A percentile compares a stretch with the other conserved stretches of the same genome.
These are phyloP conservation scores for Fusarium heterosporum DNA, from an alignment of 2,329 filamentous ascomycete genomes.

Conservation along the genomic window DNA sequence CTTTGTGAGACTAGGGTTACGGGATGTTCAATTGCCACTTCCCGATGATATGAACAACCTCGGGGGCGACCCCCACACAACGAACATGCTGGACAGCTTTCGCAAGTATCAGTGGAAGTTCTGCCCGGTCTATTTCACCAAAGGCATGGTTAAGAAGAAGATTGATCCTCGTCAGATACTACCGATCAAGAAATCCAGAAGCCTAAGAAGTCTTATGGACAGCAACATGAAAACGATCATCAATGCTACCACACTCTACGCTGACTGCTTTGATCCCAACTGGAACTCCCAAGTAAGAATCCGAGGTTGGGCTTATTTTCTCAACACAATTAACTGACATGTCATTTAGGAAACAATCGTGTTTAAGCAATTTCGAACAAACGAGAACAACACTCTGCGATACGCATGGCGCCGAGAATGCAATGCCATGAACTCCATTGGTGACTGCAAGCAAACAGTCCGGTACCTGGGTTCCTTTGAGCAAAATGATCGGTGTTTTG, in stretches of 20 bases:
- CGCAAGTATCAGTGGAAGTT: conserved; percentile 25
- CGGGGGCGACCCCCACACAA: neutral
- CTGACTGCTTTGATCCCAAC: conserved; percentile 1
- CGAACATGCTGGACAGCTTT: neutral
- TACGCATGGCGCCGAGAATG: conserved; percentile 16
- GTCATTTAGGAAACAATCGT: conserved; percentile 4
- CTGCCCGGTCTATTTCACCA: conserved; percentile 14
- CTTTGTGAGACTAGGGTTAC: neutral
- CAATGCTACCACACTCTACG: conserved; percentile 2
- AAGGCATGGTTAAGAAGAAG: neutral
- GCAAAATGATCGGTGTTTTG: conserved; percentile 11
- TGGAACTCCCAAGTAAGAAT: conserved; percentile 4
- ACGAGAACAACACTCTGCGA: conserved; percentile 2
- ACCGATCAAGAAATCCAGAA: conserved; percentile 7
- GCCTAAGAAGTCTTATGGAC: neutral
- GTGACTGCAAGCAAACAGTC: conserved; percentile 11
- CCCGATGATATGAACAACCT: neutral
- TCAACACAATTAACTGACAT: neutral
- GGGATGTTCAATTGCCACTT: conserved; percentile 20
- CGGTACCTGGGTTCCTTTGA: conserved; percentile 31
- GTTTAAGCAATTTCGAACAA: conserved; percentile 24
- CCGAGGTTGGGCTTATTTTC: neutral
- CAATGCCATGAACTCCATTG: conserved; percentile 8
- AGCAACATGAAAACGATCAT: too few species aligned
- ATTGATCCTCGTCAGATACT: conserved; percentile 19